A percentile compares a stretch with the other conserved stretches of the same genome.
Evolutionary conservation across 1,284 basidiomycete species (phyloP).

Genomic region (Heliocybe sulcata): DNA sequence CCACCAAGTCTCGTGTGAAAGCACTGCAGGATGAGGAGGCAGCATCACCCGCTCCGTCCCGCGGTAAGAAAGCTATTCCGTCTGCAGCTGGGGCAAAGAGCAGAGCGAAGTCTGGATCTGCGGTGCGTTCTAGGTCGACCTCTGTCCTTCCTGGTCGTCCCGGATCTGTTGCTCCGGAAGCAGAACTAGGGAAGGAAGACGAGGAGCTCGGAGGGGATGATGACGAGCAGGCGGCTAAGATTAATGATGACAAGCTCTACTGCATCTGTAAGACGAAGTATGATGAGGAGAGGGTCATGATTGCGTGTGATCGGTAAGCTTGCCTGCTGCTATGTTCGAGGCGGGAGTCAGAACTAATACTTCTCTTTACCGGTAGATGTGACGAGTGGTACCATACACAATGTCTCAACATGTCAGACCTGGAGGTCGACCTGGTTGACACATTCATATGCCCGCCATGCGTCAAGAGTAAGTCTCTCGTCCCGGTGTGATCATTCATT

Average conservation of each 20-base stretch:
- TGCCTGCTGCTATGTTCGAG: neutral
- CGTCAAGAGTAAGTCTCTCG: constrained; percentile 48
- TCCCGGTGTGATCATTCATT: neutral
- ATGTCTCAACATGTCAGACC: constrained; percentile 72
- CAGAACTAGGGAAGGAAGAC: constrained; percentile 11
- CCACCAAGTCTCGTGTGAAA: constrained; percentile 8
- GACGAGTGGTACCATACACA: constrained; percentile 87
- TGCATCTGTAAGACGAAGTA: constrained; percentile 79
- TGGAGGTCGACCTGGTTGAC: constrained; percentile 76
- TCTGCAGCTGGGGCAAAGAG: constrained; percentile 16
- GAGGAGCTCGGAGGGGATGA: constrained; percentile 36
- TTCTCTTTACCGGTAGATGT: constrained; percentile 42
- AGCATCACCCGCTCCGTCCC: constrained; percentile 12
- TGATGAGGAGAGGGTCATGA: constrained; percentile 80
- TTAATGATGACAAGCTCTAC: constrained; percentile 68
- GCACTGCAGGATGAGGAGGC: constrained; percentile 13
- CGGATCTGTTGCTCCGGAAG: neutral
- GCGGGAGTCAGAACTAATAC: neutral
- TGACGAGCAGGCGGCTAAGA: constrained; percentile 34
- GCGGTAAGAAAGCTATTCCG: constrained; percentile 22
- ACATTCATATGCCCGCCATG: constrained; percentile 81
- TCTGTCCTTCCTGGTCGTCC: constrained; percentile 46
- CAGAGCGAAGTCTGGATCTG: constrained; percentile 17
- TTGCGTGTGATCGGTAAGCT: constrained; percentile 78
- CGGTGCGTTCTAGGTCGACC: constrained; percentile 52